Evolutionary conservation across 495 filamentous ascomycete species (phyloP), one percentile per base, ranked within the genome.

Genomic region (Aspergillus egyptiacus): DNA sequence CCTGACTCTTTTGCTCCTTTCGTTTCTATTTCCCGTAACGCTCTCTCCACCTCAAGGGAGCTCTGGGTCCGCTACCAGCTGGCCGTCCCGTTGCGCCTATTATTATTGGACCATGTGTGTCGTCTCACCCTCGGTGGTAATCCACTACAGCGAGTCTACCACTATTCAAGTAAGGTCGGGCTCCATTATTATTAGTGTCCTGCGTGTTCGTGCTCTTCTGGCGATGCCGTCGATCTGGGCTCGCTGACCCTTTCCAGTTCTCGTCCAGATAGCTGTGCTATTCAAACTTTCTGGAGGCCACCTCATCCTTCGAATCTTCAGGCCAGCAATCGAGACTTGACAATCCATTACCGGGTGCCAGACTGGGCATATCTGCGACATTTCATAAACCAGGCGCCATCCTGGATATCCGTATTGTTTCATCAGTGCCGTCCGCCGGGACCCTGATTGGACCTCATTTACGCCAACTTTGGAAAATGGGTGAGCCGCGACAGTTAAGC

Each of bases 181-280:
- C 14, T 41, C 32, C 23, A 13, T 20, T n/a, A n/a, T n/a, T n/a
- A n/a, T 40, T 43, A 22, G 36, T 23, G 43, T 42, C 39, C 32
- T 39, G 6, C 32, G 24, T 19, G 27, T 39, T 48, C 15, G 23
- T 43, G 13, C 13, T 39, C 32, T 9, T 38, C 42, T 51, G 20
- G 22, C 37, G 48, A 43, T 46, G 46, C 43, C 43, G 38, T 51
- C 30, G 37, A 56, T 51, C 48, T 45, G 36, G 48, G 36, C 48
- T 18, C 39, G 28, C 40, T 49, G 36, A 42, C 45, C 31, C 43
- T 51, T 36, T 35, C 40, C 38, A 15, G 32, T 17, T 48, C 37
- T n/a, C n/a, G n/a, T n/a, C n/a, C n/a, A n/a, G n/a, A 48, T 56
- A 48, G 53, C 53, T 51, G 47, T 38, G 42, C 43, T 55, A 11